Base-by-base conservation (phyloP, 1,139 yeast genomes). In the Hyphopichia khmerensis region DNA sequence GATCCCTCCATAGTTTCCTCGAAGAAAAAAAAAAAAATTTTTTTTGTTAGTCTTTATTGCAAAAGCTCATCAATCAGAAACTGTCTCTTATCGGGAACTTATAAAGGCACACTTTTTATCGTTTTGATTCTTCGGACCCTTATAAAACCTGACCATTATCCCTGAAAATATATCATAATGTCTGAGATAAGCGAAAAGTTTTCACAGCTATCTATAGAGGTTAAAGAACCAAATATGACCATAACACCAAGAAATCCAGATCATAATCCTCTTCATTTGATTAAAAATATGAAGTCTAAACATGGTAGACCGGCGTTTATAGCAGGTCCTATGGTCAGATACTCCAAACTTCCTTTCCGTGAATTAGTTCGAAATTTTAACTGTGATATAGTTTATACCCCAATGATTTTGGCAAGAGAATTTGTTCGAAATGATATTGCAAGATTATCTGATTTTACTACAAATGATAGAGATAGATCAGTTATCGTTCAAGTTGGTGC, bases 321-420 rank as follows among this genome's bases (percentile, higher is more conserved):
- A 14, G 93, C 96, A 0, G 99, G 98, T 0, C 99, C 99, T 6
- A 93, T 93, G 99, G 99, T 93, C 1, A 72, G 99, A 42, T 93
- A 93, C 67, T 89, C 96, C 1, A 93, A 93, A 62, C 76, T 95
- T 35, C 96, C 99, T 3, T 93, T 93, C 57, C 75, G 99, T 39
- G 87, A 87, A 47, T 67, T 88, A 5, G 79, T 91, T 13, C 75
- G 96, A 35, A 82, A 84, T 40, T 90, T 82, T 59, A 72, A 77
- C 43, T 80, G 83, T 36, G 96, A 91, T 57, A 82, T 93, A 10
- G 95, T 89, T 3, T 93, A 93, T 58, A 82, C 96, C 0, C 99
- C 99, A 4, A 93, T 93, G 99, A 90, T 93, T 35, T 69, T 93
- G 38, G 98, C 98, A 2, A 70, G 98, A 41, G 99, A 93, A 64